Evolutionary conservation across 78 protist genomes (phyloP), one percentile per base, ranked within the genome.

Genomic region (Cavenderia fasciculata): DNA sequence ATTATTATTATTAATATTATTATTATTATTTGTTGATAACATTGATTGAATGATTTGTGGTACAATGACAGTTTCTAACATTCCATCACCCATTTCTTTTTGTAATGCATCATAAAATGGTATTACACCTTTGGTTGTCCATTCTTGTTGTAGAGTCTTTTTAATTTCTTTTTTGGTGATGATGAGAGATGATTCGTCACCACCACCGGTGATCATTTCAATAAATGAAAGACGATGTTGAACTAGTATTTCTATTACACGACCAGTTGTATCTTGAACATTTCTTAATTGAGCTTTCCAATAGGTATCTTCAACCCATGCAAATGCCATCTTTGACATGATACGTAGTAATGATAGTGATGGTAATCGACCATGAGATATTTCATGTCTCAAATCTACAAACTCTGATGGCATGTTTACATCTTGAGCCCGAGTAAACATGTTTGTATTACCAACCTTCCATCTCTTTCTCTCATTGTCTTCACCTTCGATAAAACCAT

Each of bases 381-480:
- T 65, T 31, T 82, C 89, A 29, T 82, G 89, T 21, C 89, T 14
- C 16, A 82, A 68, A 34, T 82, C 89, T 1, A 82, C 89, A 68
- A 82, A 82, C 62, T 66, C 59, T 1, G 31, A 27, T 54, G 89
- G 89, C 29, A 82, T 18, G 44, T 68, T 82, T 19, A 82, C 5
- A 10, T 54, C 41, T 54, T 44, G 46, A 8, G 89, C 89, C 36
- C 44, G 54, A 4, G 49, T n/a, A 68, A 68, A 82, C 77, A 82
- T 68, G 27, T 66, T 56, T 43, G 52, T 36, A 5, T 56, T 68
- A 52, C 54, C 33, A 4, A 49, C 11, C 41, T 19, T 44, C 4
- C 41, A 16, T 18, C 18, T 56, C 12, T 56, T 41, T 56, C 59
- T 23, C 6, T 43, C 70, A 2, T 47, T 27, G 23, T 62, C 56